Percentiles rank a stretch among this genome's conserved stretches.
phyloP scores from a whole-genome alignment of 306 rosid genomes.

The Begonia loranthoides region DNA sequence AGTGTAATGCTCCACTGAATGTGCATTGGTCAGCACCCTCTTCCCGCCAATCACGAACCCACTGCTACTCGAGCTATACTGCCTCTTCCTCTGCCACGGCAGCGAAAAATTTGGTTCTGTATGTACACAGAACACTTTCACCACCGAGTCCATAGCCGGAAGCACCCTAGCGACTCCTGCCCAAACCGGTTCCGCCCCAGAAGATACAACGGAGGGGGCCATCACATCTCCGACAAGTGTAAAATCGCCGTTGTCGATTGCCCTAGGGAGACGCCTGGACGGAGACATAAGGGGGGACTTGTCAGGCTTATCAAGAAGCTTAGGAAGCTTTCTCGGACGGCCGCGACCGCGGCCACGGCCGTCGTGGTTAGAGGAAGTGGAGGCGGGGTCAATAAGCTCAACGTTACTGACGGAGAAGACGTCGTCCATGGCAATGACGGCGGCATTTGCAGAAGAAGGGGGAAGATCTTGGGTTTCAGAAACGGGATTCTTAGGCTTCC shows the following conservation, averaged over 20 bases:
- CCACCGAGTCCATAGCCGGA: slow-evolving; percentile 90
- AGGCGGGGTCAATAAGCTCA: slow-evolving; percentile 43
- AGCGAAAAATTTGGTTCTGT: slow-evolving; percentile 90
- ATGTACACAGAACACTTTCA: slow-evolving; percentile 84
- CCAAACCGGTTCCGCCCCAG: slow-evolving; percentile 26
- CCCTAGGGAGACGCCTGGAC: slow-evolving; percentile 23
- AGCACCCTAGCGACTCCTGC: slow-evolving; percentile 27
- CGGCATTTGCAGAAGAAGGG: slow-evolving; percentile 7
- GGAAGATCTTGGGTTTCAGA: slow-evolving; percentile 60
- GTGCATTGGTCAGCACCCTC: slow-evolving; percentile 91
- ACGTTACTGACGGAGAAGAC: slow-evolving; percentile 44
- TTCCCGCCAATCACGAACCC: slow-evolving; percentile 74
- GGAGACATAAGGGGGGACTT: slow-evolving; percentile 19
- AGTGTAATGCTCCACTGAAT: slow-evolving; percentile 84
- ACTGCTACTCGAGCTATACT: slow-evolving; percentile 81
- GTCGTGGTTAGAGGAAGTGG: slow-evolving; percentile 17
- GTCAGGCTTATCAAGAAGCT: slow-evolving; percentile 26
- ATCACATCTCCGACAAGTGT: slow-evolving; percentile 17
- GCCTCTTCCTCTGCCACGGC: slow-evolving; percentile 98
- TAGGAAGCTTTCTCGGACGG: slow-evolving; percentile 46
- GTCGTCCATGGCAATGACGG: slow-evolving; percentile 24
- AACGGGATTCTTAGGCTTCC: slow-evolving; percentile 47
- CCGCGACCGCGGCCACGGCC: slow-evolving; percentile 54
- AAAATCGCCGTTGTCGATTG: slow-evolving; percentile 20
- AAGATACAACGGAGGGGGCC: slow-evolving; percentile 6